Evolutionary conservation across 108 stramenopile genomes (phyloP).

Genomic region (Pelagomonas calceolata): DNA sequence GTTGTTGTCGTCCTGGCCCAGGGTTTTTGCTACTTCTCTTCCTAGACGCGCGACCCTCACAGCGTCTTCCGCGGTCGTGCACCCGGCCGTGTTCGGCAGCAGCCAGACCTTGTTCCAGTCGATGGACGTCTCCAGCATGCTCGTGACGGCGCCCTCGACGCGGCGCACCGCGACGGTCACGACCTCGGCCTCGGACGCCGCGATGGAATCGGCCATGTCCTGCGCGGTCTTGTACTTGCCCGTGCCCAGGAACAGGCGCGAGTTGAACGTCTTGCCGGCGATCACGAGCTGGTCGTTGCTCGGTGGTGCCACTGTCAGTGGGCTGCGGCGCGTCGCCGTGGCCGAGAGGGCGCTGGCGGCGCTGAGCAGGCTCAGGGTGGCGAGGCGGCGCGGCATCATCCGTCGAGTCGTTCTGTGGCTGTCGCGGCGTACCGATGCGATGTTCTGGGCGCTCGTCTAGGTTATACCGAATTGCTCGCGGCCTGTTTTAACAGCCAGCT

Average conservation of each 20-base stretch:
- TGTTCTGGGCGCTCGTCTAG: too few species aligned
- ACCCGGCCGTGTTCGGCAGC: not conserved
- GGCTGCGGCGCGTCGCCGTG: not conserved
- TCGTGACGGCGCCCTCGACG: not conserved
- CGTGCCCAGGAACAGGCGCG: not conserved
- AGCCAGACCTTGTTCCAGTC: not conserved
- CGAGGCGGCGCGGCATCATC: too few species aligned
- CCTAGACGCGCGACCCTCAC: not conserved
- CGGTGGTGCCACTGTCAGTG: not conserved
- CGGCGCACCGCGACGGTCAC: slow-evolving; percentile 1
- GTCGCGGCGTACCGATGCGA: too few species aligned
- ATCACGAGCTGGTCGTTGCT: not conserved
- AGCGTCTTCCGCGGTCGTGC: not conserved
- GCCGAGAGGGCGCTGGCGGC: too few species aligned
- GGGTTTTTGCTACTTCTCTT: not conserved
- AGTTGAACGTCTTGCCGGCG: not conserved
- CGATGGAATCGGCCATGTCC: not conserved
- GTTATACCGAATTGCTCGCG: too few species aligned
- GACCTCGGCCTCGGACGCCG: not conserved
- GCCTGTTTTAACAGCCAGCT: too few species aligned
- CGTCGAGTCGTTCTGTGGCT: too few species aligned
- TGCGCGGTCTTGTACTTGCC: not conserved
- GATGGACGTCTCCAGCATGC: not conserved
- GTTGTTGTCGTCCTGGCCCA: not conserved
- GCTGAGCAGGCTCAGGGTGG: too few species aligned